phyloP scores from a whole-genome alignment of 352 stramenopile genomes.

The Elongisporangium undulatum region DNA sequence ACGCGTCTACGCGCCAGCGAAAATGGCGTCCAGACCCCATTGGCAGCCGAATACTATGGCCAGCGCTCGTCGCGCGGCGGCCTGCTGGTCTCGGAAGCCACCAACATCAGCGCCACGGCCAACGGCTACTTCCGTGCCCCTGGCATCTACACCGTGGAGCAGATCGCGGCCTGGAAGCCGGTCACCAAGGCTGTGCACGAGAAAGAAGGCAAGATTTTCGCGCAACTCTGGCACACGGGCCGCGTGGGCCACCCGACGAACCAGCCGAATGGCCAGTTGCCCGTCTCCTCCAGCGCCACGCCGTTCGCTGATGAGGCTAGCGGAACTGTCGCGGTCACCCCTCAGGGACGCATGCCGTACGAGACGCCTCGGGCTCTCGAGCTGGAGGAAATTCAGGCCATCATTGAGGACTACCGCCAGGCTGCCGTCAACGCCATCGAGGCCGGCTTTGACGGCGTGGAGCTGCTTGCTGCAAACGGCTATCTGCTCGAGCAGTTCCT shows the following conservation, averaged over 20 bases:
- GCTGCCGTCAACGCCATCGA: slow-evolving; percentile 50
- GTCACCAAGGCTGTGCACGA: slow-evolving; percentile 67
- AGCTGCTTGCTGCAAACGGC: slow-evolving; percentile 87
- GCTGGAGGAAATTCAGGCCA: slow-evolving; percentile 55
- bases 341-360: slow-evolving; percentile 23
- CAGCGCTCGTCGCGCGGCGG: slow-evolving; percentile 38
- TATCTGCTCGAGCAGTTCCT: too few species aligned
- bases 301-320: slow-evolving; percentile 16
- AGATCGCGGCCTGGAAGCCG: slow-evolving; percentile 41
- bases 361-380: slow-evolving; percentile 55
- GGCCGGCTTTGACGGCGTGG: slow-evolving; percentile 88
- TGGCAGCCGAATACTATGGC: slow-evolving; percentile 37
- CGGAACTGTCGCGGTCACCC: too few species aligned
- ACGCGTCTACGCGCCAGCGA: slow-evolving; percentile 25
- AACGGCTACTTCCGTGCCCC: slow-evolving; percentile 28
- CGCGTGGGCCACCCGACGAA: slow-evolving; percentile 48
- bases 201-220: slow-evolving; percentile 62
- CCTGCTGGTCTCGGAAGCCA: slow-evolving; percentile 49
- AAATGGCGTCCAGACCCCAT: slow-evolving; percentile 16
- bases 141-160: slow-evolving; percentile 40
- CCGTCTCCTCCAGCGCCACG: slow-evolving; percentile 37
- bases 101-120: slow-evolving; percentile 31
- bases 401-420: slow-evolving; percentile 66
- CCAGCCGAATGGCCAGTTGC: slow-evolving; percentile 35
- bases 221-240: slow-evolving; percentile 81